Evolutionary conservation across 2,329 filamentous ascomycete genomes (phyloP).

Genomic region (Sclerotinia trifoliorum): DNA sequence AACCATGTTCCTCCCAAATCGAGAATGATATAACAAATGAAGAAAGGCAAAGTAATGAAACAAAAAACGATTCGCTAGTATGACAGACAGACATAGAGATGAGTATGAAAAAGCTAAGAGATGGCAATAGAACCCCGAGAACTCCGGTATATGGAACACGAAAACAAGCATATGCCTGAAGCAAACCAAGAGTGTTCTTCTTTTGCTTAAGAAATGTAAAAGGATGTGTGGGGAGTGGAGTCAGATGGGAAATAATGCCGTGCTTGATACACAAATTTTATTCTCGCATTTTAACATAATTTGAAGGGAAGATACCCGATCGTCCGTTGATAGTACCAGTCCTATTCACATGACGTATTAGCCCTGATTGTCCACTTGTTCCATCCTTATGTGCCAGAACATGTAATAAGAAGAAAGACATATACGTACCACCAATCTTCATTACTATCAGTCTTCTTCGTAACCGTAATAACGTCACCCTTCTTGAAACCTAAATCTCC

Average conservation of each 20-base stretch:
- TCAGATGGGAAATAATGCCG: background rate
- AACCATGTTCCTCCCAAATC: background rate
- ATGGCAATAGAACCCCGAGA: background rate
- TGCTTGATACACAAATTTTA: constrained; percentile 31
- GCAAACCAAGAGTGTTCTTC: background rate
- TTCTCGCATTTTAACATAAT: constrained; percentile 67
- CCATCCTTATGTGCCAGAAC: background rate
- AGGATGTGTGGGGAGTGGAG: background rate
- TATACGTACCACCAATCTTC: constrained; percentile 84
- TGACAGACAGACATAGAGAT: background rate
- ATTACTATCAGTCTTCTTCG: constrained; percentile 90
- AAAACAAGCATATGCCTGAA: background rate
- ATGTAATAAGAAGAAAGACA: constrained; percentile 30
- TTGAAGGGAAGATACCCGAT: constrained; percentile 91
- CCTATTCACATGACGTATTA: constrained; percentile 47
- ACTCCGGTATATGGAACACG: constrained; percentile 2
- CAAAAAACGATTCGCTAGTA: background rate
- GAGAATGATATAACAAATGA: background rate
- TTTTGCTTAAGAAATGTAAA: background rate
- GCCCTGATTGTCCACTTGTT: background rate
- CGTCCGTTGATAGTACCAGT: constrained; percentile 82
- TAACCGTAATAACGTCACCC: constrained; percentile 89
- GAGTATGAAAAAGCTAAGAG: background rate
- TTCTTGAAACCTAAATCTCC: constrained; percentile 96
- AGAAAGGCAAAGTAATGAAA: background rate